phyloP scores from a whole-genome alignment of 805 yeast genomes.

The Hemisphaericaspora nanyangensis region DNA sequence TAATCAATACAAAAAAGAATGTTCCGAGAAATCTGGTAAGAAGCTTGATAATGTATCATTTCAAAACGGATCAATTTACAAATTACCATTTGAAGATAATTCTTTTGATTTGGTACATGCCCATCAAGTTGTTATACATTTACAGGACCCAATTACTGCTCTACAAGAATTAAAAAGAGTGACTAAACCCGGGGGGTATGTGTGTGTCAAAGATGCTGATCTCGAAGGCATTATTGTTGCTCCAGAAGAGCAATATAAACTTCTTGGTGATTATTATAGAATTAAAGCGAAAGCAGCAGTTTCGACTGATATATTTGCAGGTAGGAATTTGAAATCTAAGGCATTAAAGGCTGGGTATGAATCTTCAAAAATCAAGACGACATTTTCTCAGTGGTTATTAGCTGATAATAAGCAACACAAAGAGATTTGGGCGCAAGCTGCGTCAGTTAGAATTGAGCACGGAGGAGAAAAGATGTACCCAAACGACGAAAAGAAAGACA shows the following conservation, averaged over 20 bases:
- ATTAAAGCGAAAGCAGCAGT: constrained; percentile 7
- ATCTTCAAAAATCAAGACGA: constrained; percentile 6
- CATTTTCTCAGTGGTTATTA: constrained; percentile 14
- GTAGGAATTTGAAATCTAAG: constrained; percentile 13
- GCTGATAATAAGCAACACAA: constrained; percentile 8
- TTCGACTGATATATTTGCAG: constrained; percentile 13
- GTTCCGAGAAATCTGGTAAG: constrained; percentile 3
- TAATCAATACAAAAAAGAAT: constrained; percentile 6
- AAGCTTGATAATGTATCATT: constrained; percentile 17
- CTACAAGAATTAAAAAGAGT: constrained; percentile 35
- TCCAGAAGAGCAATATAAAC: constrained; percentile 15
- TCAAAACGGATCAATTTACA: constrained; percentile 25
- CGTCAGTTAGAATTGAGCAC: constrained; percentile 10
- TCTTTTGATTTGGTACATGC: constrained; percentile 37
- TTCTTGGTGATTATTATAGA: constrained; percentile 6
- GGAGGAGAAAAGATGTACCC: constrained; percentile 9
- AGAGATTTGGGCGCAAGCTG: constrained; percentile 9
- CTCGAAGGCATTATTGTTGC: constrained; percentile 11
- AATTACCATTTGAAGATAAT: constrained; percentile 30
- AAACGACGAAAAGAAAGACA: constrained; percentile 4
- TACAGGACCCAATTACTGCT: constrained; percentile 29
- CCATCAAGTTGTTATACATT: constrained; percentile 37
- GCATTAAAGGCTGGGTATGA: constrained; percentile 19
- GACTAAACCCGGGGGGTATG: constrained; percentile 27
- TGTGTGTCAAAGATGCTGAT: constrained; percentile 32